phyloP scores from a whole-genome alignment of 1,139 yeast species.

The Scheffersomyces titani region DNA sequence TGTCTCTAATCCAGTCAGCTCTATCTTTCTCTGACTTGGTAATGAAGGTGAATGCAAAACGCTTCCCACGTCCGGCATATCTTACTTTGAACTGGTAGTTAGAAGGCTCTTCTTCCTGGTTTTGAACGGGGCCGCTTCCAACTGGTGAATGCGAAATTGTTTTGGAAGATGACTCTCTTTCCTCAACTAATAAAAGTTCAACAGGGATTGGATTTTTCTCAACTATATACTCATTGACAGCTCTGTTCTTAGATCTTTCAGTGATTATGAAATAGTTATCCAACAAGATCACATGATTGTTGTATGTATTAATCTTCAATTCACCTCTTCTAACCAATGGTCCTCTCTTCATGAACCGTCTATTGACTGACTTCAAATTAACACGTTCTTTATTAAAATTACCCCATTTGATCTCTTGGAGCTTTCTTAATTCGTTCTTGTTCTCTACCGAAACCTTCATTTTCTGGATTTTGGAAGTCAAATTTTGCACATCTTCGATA shows the following conservation, averaged over 20 bases:
- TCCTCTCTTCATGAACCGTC: conserved; percentile 64
- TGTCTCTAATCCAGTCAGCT: conserved; percentile 58
- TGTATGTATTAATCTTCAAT: conserved; percentile 52
- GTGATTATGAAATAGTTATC: conserved; percentile 76
- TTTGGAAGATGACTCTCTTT: conserved; percentile 24
- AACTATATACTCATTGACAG: conserved; percentile 36
- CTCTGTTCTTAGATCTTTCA: conserved; percentile 41
- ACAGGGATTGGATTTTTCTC: conserved; percentile 63
- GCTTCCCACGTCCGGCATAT: conserved; percentile 48
- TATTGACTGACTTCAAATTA: conserved; percentile 54
- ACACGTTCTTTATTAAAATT: conserved; percentile 36
- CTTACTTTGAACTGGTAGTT: conserved; percentile 41
- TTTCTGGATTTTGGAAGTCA: conserved; percentile 43
- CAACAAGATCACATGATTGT: conserved; percentile 58
- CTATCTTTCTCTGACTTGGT: conserved; percentile 57
- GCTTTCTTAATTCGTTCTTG: conserved; percentile 45
- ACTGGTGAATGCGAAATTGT: not conserved
- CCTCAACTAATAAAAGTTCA: conserved; percentile 58
- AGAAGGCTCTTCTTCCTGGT: conserved; percentile 48
- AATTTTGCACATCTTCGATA: conserved; percentile 39
- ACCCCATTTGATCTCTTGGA: conserved; percentile 28
- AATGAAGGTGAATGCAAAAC: conserved; percentile 53
- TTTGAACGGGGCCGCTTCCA: conserved; percentile 21
- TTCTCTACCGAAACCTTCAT: conserved; percentile 60
- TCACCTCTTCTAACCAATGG: conserved; percentile 65